Evolutionary conservation across 2,329 filamentous ascomycete species (phyloP).

Genomic region (Ophiostoma triangulosporum): DNA sequence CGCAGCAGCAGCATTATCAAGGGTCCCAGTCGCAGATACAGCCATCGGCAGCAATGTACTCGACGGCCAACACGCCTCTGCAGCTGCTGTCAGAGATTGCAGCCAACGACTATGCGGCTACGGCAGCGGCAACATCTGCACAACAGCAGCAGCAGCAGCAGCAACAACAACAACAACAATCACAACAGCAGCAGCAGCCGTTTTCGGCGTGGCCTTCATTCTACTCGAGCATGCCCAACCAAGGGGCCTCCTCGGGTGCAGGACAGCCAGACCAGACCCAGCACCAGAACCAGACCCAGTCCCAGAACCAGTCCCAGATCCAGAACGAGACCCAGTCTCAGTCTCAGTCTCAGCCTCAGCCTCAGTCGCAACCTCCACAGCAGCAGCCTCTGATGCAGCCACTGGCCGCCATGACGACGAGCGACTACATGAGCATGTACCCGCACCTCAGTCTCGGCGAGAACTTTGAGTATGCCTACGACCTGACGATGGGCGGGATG

Average conservation of each 20-base stretch:
- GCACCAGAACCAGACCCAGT: too few species aligned
- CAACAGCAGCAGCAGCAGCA: constrained; percentile 12
- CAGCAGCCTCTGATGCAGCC: neutral
- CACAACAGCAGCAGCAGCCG: constrained; percentile 13
- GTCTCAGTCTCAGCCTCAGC: too few species aligned
- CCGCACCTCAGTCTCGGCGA: constrained; percentile 23
- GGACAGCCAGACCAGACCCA: constrained; percentile 1
- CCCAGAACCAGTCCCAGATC: too few species aligned
- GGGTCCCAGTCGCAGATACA: neutral
- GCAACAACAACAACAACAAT: constrained; percentile 16
- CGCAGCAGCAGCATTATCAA: neutral
- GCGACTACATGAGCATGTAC: constrained; percentile 20
- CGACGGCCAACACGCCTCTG: constrained; percentile 35
- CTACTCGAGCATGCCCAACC: constrained; percentile 6
- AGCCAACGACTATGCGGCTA: constrained; percentile 25
- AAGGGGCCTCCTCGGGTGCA: neutral
- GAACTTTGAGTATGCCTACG: constrained; percentile 31
- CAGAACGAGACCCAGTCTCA: too few species aligned
- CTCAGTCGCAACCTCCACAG: neutral
- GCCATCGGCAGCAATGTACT: constrained; percentile 11
- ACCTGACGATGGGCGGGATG: constrained; percentile 25
- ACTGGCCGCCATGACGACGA: constrained; percentile 1
- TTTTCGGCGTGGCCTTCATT: constrained; percentile 7
- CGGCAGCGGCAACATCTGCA: neutral
- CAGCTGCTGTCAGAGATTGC: constrained; percentile 45